Conservation (phyloP, 2,329 filamentous ascomycete species). For the Mycosphaerelloides madeirae region DNA sequence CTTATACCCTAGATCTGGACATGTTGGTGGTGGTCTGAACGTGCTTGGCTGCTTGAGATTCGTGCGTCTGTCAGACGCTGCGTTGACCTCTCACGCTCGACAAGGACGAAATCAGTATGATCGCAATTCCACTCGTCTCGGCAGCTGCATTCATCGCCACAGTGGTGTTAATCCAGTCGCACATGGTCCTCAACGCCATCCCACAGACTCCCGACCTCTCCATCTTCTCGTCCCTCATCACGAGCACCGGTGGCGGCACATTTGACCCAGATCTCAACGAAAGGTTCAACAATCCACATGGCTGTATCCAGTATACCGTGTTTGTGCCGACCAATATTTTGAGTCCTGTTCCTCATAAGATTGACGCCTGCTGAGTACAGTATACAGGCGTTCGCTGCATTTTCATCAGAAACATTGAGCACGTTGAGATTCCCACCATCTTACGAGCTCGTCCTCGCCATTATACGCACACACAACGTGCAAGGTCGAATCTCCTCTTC, state of each 20-base stretch:
- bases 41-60: no score
- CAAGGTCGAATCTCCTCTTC: slow-evolving; percentile 4
- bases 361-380: background rate
- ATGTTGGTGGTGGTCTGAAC: no score
- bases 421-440: slow-evolving; percentile 5
- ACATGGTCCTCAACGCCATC: slow-evolving; percentile 1
- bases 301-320: slow-evolving; percentile 8
- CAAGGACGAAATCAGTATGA: no score
- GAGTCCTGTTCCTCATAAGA: background rate
- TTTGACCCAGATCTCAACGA: slow-evolving; percentile 14
- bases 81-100: no score
- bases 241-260: slow-evolving; percentile 7
- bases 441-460: slow-evolving; percentile 10
- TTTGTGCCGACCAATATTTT: slow-evolving; percentile 17
- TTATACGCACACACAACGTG: slow-evolving; percentile 13
- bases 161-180: no score
- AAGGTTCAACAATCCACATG: slow-evolving; percentile 14
- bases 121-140: no score
- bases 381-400: background rate
- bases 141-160: no score
- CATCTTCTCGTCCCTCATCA: slow-evolving; percentile 2
- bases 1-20: no score
- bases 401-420: background rate
- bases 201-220: slow-evolving; percentile 1
- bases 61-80: no score